Percentiles rank a stretch among this genome's conserved stretches.
phyloP scores from a whole-genome alignment of 176 grass and related monocot species.

The Carex myosuroides region DNA sequence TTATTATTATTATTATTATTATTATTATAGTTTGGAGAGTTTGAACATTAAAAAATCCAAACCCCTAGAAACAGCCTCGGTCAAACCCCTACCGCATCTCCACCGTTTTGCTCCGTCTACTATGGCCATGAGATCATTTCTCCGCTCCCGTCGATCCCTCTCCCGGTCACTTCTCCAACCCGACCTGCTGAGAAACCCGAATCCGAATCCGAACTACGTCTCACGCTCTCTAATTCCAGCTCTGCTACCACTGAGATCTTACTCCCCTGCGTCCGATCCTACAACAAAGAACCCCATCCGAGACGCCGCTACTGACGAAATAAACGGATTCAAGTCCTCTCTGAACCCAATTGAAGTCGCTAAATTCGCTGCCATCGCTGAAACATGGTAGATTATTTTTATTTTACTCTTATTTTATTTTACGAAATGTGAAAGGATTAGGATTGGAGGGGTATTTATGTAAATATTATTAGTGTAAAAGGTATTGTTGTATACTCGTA shows the following conservation, averaged over 20 bases:
- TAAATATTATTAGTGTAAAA: background rate
- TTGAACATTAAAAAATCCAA: background rate
- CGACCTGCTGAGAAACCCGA: background rate
- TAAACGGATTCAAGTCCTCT: constrained; percentile 34
- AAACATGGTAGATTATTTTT: constrained; percentile 54
- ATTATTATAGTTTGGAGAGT: too few relatives aligned
- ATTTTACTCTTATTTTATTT: background rate
- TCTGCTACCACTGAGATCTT: constrained; percentile 23
- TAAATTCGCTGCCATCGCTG: constrained; percentile 70
- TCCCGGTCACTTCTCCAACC: constrained; percentile 1
- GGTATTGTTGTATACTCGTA: background rate
- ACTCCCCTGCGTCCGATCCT: background rate
- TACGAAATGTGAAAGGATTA: background rate
- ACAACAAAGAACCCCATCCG: constrained; percentile 19
- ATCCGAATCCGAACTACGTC: background rate
- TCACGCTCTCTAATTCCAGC: background rate
- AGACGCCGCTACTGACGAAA: background rate
- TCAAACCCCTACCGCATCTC: background rate
- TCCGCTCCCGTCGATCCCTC: constrained; percentile 21
- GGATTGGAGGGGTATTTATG: background rate
- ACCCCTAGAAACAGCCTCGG: background rate
- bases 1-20: too few relatives aligned
- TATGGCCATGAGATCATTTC: constrained; percentile 7
- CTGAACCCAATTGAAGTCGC: constrained; percentile 61
- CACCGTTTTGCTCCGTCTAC: background rate